Percentiles rank a stretch among this genome's conserved stretches.
Conservation (phyloP, 129 eudicot genomes). For the Dittrichia graveolens region DNA sequence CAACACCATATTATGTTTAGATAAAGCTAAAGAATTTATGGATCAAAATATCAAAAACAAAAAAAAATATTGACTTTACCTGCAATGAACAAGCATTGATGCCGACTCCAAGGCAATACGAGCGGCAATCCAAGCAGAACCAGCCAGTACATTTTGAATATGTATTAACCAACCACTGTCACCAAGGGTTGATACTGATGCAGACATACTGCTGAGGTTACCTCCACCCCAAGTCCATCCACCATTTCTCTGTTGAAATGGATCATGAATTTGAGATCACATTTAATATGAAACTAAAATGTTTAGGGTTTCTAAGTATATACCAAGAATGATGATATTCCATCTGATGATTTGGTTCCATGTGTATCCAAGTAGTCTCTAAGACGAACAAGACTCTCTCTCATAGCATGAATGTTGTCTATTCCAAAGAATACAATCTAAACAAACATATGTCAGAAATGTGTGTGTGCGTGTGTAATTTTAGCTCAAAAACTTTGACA, state of each 20-base stretch:
- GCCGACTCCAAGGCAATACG: slow-evolving; percentile 93
- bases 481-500: slow-evolving; percentile 33
- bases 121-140: slow-evolving; percentile 99
- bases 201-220: slow-evolving; percentile 97
- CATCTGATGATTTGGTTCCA: slow-evolving; percentile 94
- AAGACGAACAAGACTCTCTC: slow-evolving; percentile 92
- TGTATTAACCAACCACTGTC: slow-evolving; percentile 97
- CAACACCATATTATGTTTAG: background rate
- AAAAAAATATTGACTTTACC: slow-evolving; percentile 41
- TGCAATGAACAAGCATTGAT: slow-evolving; percentile 99
- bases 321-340: slow-evolving; percentile 92
- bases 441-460: slow-evolving; percentile 21
- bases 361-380: slow-evolving; percentile 97
- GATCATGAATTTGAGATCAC: background rate
- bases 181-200: slow-evolving; percentile 98
- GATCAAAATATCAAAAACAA: background rate
- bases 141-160: slow-evolving; percentile 91
- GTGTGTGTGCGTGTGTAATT: slow-evolving; percentile 12
- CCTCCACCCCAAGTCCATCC: slow-evolving; percentile 98
- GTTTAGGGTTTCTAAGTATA: slow-evolving; percentile 22
- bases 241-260: slow-evolving; percentile 74
- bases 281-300: background rate
- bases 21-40: background rate
- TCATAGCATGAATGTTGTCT: slow-evolving; percentile 97
- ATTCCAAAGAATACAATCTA: slow-evolving; percentile 97